phyloP scores from a whole-genome alignment of 1,284 basidiomycete species.

The Cerioporus squamosus region DNA sequence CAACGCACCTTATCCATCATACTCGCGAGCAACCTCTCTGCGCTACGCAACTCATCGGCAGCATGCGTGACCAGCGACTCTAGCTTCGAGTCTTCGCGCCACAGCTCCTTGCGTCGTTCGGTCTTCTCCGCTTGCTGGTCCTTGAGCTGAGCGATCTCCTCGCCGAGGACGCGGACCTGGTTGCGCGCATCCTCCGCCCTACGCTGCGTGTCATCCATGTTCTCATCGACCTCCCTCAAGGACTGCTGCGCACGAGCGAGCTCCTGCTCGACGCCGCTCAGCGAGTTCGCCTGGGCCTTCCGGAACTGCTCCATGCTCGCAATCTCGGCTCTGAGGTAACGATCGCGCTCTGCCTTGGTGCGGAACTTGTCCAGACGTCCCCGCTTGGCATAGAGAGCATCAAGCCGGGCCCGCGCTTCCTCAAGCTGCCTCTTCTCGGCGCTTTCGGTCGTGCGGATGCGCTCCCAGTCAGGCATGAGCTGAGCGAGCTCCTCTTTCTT shows the following conservation, averaged over 20 bases:
- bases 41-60: slow-evolving; percentile 77
- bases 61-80: slow-evolving; percentile 80
- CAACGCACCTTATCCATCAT: slow-evolving; percentile 92
- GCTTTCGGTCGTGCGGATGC: slow-evolving; percentile 57
- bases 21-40: slow-evolving; percentile 80
- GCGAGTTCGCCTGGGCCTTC: slow-evolving; percentile 50
- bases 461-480: slow-evolving; percentile 71
- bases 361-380: slow-evolving; percentile 86
- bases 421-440: slow-evolving; percentile 77
- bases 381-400: slow-evolving; percentile 85
- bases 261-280: slow-evolving; percentile 54
- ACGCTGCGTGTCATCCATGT: slow-evolving; percentile 64
- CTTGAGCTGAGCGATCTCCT: slow-evolving; percentile 68
- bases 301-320: slow-evolving; percentile 65
- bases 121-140: slow-evolving; percentile 73
- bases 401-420: slow-evolving; percentile 69
- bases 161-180: slow-evolving; percentile 68
- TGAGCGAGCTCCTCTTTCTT: slow-evolving; percentile 68
- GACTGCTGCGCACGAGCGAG: slow-evolving; percentile 48
- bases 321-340: slow-evolving; percentile 78
- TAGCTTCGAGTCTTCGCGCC: slow-evolving; percentile 94
- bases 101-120: slow-evolving; percentile 90
- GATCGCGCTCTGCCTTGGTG: slow-evolving; percentile 84
- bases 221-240: slow-evolving; percentile 60
- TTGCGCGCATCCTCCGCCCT: slow-evolving; percentile 81